phyloP scores from a whole-genome alignment of 225 moss, liverwort and hornwort genomes.

The Ulota crispa region DNA sequence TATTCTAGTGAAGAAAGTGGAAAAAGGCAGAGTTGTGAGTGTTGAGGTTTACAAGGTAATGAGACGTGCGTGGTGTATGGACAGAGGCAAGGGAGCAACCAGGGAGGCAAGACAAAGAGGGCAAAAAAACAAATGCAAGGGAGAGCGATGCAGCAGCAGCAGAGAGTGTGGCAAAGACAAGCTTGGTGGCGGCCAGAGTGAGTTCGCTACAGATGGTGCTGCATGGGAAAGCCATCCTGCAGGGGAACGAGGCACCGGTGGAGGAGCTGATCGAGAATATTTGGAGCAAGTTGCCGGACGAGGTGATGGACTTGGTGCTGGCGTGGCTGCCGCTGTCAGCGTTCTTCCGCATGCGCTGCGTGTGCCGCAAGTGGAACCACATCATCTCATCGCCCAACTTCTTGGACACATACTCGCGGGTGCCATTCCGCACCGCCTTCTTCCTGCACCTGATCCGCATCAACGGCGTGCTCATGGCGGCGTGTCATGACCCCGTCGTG shows the following conservation, averaged over 20 bases:
- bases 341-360: slow-evolving; percentile 68
- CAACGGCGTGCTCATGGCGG: slow-evolving; percentile 63
- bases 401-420: slow-evolving; percentile 57
- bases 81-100: slow-evolving; percentile 16
- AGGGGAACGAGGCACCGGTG: not conserved
- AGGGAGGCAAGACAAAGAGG: slow-evolving; percentile 7
- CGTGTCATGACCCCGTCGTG: slow-evolving; percentile 52
- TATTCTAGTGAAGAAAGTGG: no score
- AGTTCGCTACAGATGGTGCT: slow-evolving; percentile 38
- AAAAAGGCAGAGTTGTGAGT: no score
- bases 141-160: not conserved
- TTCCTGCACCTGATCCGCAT: slow-evolving; percentile 56
- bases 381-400: slow-evolving; percentile 59
- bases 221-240: slow-evolving; percentile 39
- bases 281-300: slow-evolving; percentile 63
- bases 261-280: slow-evolving; percentile 41
- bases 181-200: not conserved
- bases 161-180: not conserved
- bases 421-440: slow-evolving; percentile 55
- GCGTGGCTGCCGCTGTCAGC: slow-evolving; percentile 61
- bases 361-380: slow-evolving; percentile 62
- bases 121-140: not conserved
- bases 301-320: slow-evolving; percentile 60
- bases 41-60: not conserved
- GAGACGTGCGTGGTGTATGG: not conserved